Conservation (phyloP, 352 stramenopile species). For the Pythium chondricola region DNA sequence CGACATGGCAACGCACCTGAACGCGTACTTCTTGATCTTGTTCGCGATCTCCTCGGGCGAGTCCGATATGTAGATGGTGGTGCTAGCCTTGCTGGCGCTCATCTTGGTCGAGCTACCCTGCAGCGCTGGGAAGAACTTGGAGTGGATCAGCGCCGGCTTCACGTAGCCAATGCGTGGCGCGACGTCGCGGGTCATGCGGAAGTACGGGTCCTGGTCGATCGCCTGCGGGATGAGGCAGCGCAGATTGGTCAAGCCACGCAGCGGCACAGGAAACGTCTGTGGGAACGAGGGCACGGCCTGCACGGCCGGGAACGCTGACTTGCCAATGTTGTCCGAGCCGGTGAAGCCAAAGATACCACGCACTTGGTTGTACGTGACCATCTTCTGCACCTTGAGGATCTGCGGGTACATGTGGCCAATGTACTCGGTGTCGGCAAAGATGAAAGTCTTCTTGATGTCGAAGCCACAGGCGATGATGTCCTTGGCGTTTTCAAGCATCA, state of each 20-base stretch:
- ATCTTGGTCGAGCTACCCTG: conserved; percentile 98
- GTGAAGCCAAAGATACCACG: conserved; percentile 99
- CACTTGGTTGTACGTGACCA: conserved; percentile 96
- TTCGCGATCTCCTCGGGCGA: conserved; percentile 93
- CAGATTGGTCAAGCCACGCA: conserved; percentile 85
- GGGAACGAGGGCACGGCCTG: conserved; percentile 98
- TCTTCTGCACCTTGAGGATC: conserved; percentile 99
- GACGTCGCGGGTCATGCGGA: conserved; percentile 98
- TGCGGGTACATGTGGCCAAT: conserved; percentile 99
- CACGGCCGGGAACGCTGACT: conserved; percentile 97
- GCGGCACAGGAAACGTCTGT: conserved; percentile 92
- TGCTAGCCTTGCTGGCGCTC: conserved; percentile 94
- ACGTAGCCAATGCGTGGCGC: conserved; percentile 95
- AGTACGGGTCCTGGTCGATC: conserved; percentile 99
- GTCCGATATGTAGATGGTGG: conserved; percentile 99
- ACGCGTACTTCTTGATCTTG: conserved; percentile 88
- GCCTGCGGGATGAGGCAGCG: conserved; percentile 99
- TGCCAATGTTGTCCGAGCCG: conserved; percentile 97
- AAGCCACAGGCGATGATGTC: conserved; percentile 99
- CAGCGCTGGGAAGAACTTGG: conserved; percentile 99
- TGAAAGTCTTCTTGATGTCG: conserved; percentile 97
- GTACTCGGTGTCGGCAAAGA: conserved; percentile 99
- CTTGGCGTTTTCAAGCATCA: conserved; percentile 99
- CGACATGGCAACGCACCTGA: conserved; percentile 36
- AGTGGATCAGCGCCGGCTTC: conserved; percentile 98